A percentile compares a stretch with the other conserved stretches of the same genome.
Evolutionary conservation across 169 alveolate genomes (phyloP).

Genomic region (Condylostoma magnum): DNA sequence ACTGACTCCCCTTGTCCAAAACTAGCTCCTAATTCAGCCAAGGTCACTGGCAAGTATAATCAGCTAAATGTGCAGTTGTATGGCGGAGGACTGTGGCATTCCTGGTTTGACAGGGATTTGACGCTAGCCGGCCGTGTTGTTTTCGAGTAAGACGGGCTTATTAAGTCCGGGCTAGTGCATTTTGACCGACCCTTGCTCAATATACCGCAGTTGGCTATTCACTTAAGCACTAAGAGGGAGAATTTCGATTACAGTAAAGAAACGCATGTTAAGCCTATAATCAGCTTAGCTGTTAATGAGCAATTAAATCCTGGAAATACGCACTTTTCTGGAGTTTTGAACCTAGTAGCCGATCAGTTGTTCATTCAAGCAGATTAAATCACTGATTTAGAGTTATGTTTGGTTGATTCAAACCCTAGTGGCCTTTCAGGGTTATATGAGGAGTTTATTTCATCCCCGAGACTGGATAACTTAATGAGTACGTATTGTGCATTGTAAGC

Average conservation of each 20-base stretch:
- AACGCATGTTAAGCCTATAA: constrained; percentile 86
- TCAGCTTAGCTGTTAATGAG: too few relatives aligned
- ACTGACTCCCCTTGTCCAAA: constrained; percentile 96
- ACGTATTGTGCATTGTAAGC: constrained; percentile 87
- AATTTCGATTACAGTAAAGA: constrained; percentile 64
- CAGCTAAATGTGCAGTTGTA: constrained; percentile 89
- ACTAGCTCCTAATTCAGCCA: constrained; percentile 88
- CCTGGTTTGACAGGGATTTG: constrained; percentile 97
- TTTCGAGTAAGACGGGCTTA: constrained; percentile 65
- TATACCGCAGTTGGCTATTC: constrained; percentile 95
- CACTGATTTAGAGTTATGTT: constrained; percentile 85
- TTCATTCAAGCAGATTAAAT: neutral
- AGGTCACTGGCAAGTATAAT: constrained; percentile 75
- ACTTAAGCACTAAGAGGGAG: constrained; percentile 69
- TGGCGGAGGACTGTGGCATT: constrained; percentile 98
- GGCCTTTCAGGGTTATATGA: constrained; percentile 91
- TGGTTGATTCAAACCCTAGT: constrained; percentile 90
- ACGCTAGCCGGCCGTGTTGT: constrained; percentile 95
- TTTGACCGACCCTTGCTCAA: constrained; percentile 87
- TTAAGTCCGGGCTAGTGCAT: constrained; percentile 68
- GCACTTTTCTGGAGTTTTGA: neutral
- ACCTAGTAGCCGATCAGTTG: neutral
- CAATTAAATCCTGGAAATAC: too few relatives aligned
- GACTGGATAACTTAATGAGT: constrained; percentile 92
- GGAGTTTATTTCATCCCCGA: constrained; percentile 92